Base-by-base conservation (phyloP, 2,329 filamentous ascomycete genomes). In the Colletotrichum cordylinicola region DNA sequence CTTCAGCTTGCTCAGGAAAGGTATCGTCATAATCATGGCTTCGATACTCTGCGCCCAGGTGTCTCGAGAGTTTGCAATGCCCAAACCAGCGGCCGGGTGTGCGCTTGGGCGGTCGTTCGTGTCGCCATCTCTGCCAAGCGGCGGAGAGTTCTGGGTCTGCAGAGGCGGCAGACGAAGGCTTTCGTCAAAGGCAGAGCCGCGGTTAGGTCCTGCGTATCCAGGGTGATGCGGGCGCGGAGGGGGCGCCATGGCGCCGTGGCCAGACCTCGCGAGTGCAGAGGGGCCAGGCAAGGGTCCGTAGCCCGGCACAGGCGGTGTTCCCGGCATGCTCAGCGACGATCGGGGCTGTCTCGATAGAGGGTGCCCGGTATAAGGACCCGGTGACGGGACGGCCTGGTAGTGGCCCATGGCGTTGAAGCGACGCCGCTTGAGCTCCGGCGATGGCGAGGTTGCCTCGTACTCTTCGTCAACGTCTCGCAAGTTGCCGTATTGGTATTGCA, bases 11-110 rank as follows among this genome's bases (percentile, higher is more conserved):
- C 92, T 92, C 60, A 92, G 85, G 80, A 94, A 94, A 0, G 93
- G 90, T 67, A 97, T 94, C 31, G 89, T 91, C 92, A 94, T 95
- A 75, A 96, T 91, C 86, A 94, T 93, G 9, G 93, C 91, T 79
- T 94, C 92, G 27, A 94, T 85, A 65, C 87, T 90, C 76, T 82
- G 82, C 81, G 88, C 78, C 84, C 85, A 82, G 68, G 78, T 80
- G 52, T 84, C 82, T 4, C 79, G 77, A 8, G 77, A 29, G 29
- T 72, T 75, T 13, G 77, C 69, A 60, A 79, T 82, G 2, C 79
- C 80, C 70, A 82, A 78, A 8, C 80, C 80, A 18, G 80, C 79
- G 35, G 80, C 75, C 21, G 83, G 82, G 37, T 72, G 72, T 15
- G 67, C 72, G 58, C 72, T 72, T 29, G 66, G 75, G 56, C 72